Percentiles rank a stretch among this genome's conserved stretches.
phyloP scores from a whole-genome alignment of 345 rosid species.

The Pelargonium nanum region DNA sequence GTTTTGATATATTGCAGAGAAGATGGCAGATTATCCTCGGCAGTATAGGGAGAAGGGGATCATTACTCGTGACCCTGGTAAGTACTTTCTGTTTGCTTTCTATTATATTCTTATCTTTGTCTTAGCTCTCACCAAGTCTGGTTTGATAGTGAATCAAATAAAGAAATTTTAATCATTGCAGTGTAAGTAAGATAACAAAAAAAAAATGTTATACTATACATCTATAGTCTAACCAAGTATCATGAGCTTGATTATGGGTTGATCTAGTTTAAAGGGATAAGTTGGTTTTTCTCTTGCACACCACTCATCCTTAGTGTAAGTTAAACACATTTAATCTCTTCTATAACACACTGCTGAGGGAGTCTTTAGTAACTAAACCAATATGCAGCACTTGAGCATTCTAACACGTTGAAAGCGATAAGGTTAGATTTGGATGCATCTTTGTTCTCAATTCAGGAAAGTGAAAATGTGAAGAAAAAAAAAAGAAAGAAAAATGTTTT shows the following conservation, averaged over 20 bases:
- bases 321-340: neutral
- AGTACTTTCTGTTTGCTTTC: neutral
- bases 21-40: slow-evolving; percentile 29
- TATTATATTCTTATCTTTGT: neutral
- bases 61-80: slow-evolving; percentile 28
- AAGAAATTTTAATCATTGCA: neutral
- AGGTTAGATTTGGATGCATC: neutral
- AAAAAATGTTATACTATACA: neutral
- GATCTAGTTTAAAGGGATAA: neutral
- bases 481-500: neutral
- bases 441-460: neutral
- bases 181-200: neutral
- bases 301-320: neutral
- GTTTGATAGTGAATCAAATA: neutral
- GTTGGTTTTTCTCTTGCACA: neutral
- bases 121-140: neutral
- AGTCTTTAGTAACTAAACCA: no score
- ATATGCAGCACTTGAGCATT: no score
- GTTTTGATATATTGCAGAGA: slow-evolving; percentile 26
- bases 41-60: slow-evolving; percentile 26
- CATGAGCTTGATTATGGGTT: neutral
- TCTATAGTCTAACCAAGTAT: neutral
- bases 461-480: neutral
- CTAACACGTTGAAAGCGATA: neutral
- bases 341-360: no score